phyloP scores from a whole-genome alignment of 345 rosid genomes.

The Hypericum androsaemum region DNA sequence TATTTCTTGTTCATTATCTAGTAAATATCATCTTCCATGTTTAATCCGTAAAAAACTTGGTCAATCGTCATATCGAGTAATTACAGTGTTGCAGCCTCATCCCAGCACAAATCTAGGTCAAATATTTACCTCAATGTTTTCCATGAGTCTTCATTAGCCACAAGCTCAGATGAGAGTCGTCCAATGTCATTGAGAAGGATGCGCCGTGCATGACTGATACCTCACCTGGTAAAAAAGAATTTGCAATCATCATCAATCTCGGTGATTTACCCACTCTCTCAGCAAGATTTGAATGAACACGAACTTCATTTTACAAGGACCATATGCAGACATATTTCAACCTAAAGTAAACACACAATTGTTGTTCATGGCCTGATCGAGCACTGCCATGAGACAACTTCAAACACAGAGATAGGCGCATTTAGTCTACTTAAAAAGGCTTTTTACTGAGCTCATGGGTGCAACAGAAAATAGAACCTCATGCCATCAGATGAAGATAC shows the following conservation, averaged over 20 bases:
- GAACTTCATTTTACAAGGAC: not conserved
- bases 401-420: too few relatives aligned
- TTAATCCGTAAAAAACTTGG: too few relatives aligned
- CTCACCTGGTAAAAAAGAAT: slow-evolving; percentile 19
- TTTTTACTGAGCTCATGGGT: too few relatives aligned
- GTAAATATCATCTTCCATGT: too few relatives aligned
- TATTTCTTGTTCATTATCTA: too few relatives aligned
- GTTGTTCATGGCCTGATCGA: too few relatives aligned
- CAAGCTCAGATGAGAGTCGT: slow-evolving; percentile 7
- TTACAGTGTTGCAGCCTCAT: not conserved
- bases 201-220: slow-evolving; percentile 5
- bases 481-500: too few relatives aligned
- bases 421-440: too few relatives aligned
- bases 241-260: slow-evolving; percentile 7
- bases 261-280: not conserved
- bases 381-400: too few relatives aligned
- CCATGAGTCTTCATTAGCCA: slow-evolving; percentile 7
- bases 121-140: slow-evolving; percentile 24
- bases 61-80: too few relatives aligned
- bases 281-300: not conserved
- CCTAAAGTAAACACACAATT: not conserved
- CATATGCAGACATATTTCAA: not conserved
- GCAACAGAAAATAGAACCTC: too few relatives aligned
- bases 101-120: slow-evolving; percentile 6
- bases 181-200: slow-evolving; percentile 1